These are phyloP conservation scores for Teunomyces barrocoloradensis DNA, from an alignment of 805 yeast species.

Conservation along the genomic window DNA sequence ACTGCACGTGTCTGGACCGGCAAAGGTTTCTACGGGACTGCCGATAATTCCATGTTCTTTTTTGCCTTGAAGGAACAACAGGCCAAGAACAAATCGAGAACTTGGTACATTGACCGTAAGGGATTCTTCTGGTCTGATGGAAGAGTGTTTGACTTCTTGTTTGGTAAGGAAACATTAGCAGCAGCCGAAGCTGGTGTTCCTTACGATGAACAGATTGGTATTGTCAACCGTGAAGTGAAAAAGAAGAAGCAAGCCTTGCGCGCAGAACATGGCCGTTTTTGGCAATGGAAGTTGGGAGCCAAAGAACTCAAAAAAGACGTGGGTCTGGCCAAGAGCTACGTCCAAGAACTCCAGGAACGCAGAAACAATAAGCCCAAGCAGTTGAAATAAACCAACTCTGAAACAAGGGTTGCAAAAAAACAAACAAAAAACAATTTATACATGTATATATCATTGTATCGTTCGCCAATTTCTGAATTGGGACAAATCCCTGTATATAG, in stretches of 20 bases:
- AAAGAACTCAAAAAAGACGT: conserved; percentile 31
- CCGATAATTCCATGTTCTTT: conserved; percentile 71
- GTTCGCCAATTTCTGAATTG: not conserved
- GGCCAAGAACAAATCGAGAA: conserved; percentile 38
- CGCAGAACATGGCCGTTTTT: conserved; percentile 57
- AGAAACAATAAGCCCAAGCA: not conserved
- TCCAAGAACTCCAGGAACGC: conserved; percentile 9
- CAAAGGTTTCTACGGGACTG: conserved; percentile 83
- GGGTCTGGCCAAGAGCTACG: conserved; percentile 20
- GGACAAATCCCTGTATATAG: not conserved
- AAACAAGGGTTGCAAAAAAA: not conserved
- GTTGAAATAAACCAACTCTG: conserved; percentile 2
- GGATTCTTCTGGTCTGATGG: conserved; percentile 96
- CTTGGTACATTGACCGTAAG: conserved; percentile 78
- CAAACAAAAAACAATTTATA: not conserved
- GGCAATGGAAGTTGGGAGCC: conserved; percentile 49
- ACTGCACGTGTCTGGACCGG: conserved; percentile 78
- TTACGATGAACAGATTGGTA: conserved; percentile 56
- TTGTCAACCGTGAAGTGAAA: conserved; percentile 45
- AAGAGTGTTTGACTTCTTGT: conserved; percentile 74
- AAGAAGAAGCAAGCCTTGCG: conserved; percentile 50
- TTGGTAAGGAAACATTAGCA: conserved; percentile 75
- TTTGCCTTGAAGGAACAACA: conserved; percentile 65
- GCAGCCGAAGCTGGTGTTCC: conserved; percentile 71
- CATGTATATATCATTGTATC: not conserved